phyloP scores from a whole-genome alignment of 768 basidiomycete genomes.

The Termitomyces sp. region DNA sequence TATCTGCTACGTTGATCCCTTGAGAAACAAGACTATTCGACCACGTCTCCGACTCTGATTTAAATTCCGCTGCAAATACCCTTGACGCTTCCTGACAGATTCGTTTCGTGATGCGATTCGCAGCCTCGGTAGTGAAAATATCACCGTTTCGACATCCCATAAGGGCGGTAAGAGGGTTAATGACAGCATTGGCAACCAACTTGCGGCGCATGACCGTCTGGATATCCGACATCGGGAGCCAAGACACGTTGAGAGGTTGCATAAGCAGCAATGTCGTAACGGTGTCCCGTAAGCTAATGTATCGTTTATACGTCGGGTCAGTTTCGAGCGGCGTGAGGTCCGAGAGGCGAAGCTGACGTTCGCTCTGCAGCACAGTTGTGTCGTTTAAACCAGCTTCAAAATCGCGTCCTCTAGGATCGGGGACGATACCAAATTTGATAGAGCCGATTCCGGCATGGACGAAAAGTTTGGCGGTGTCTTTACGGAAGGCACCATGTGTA shows the following conservation, averaged over 20 bases:
- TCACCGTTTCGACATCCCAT: constrained; percentile 78
- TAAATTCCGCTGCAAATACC: constrained; percentile 50
- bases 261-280: constrained; percentile 56
- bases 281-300: constrained; percentile 62
- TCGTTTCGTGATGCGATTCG: constrained; percentile 36
- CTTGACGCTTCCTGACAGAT: constrained; percentile 70
- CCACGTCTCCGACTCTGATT: constrained; percentile 33
- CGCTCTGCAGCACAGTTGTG: constrained; percentile 21
- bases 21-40: constrained; percentile 22
- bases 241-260: constrained; percentile 50
- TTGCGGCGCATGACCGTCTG: constrained; percentile 72
- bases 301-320: constrained; percentile 35
- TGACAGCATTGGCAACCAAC: constrained; percentile 71
- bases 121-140: constrained; percentile 42
- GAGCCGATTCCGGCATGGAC: constrained; percentile 68
- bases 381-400: constrained; percentile 52
- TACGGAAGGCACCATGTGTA: constrained; percentile 71
- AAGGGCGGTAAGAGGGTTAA: constrained; percentile 85
- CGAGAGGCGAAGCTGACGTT: constrained; percentile 41
- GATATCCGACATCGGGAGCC: constrained; percentile 61
- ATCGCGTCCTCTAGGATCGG: constrained; percentile 56
- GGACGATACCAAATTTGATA: constrained; percentile 75
- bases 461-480: constrained; percentile 39
- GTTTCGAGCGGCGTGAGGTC: constrained; percentile 41
- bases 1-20: constrained; percentile 19